Evolutionary conservation across 169 alveolate species (phyloP).

Genomic region (Toxoplasma gondii): DNA sequence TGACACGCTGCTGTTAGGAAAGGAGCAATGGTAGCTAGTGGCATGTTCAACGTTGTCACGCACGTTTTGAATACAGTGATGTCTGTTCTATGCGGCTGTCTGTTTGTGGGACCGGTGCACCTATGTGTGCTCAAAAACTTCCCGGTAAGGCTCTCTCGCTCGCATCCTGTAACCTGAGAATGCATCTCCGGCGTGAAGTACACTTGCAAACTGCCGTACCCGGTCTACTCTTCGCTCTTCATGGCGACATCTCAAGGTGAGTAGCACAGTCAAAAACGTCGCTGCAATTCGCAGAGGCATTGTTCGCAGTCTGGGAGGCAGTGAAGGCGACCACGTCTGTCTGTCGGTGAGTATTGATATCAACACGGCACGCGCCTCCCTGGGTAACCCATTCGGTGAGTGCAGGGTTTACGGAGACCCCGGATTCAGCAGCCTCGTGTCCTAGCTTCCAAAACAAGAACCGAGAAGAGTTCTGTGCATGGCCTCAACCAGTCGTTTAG

Average conservation of each 20-base stretch:
- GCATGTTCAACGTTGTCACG: constrained; percentile 72
- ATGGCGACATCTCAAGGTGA: constrained; percentile 77
- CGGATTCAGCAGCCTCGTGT: constrained; percentile 39
- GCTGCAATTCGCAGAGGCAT: neutral
- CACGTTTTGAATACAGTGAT: constrained; percentile 84
- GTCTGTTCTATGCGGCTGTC: constrained; percentile 86
- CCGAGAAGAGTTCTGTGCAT: neutral
- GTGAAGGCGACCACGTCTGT: constrained; percentile 68
- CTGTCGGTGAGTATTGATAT: constrained; percentile 42
- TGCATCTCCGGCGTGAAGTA: constrained; percentile 64
- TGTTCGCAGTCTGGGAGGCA: constrained; percentile 82
- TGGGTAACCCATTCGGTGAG: neutral
- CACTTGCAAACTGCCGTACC: constrained; percentile 87
- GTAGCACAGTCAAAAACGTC: neutral
- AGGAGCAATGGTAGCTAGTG: constrained; percentile 45
- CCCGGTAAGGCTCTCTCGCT: constrained; percentile 73
- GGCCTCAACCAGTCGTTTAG: too few relatives aligned
- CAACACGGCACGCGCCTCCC: neutral
- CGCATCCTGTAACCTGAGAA: neutral
- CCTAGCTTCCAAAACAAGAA: neutral
- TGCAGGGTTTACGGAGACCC: constrained; percentile 55
- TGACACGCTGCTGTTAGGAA: neutral
- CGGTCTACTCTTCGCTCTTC: constrained; percentile 83
- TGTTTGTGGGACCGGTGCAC: constrained; percentile 86
- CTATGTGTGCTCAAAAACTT: constrained; percentile 84